Conservation (phyloP, 2,329 filamentous ascomycete genomes). For the Aureobasidium sp. region DNA sequence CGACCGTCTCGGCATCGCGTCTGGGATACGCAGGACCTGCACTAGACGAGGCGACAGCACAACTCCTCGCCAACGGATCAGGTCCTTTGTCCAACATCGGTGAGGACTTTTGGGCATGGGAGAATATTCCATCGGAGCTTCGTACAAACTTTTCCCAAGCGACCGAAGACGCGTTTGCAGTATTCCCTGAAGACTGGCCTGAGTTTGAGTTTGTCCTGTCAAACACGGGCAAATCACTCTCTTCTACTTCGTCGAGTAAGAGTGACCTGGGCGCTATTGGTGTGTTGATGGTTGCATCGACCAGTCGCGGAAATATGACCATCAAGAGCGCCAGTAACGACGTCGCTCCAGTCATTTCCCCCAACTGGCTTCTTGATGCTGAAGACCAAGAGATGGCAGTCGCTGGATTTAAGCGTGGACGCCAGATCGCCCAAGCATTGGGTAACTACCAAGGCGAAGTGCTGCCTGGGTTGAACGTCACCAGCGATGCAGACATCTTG, state of each 20-base stretch:
- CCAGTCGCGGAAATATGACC: conserved; percentile 10
- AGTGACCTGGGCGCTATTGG: not conserved
- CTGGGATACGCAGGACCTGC: no score
- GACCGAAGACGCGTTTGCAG: not conserved
- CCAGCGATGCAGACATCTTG: conserved; percentile 14
- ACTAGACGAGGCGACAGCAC: not conserved
- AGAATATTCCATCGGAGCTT: not conserved
- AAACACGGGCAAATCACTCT: not conserved
- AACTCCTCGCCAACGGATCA: not conserved
- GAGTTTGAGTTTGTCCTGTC: not conserved
- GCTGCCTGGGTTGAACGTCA: not conserved
- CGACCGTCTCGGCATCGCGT: not conserved
- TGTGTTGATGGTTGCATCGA: not conserved
- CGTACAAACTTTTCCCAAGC: not conserved
- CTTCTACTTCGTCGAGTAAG: not conserved
- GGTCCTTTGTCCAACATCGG: not conserved
- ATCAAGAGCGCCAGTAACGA: not conserved
- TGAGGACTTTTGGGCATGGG: not conserved
- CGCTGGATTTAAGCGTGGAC: not conserved
- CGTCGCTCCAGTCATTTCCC: not conserved
- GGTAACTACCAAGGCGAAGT: not conserved
- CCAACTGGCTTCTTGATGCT: conserved; percentile 2
- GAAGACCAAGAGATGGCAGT: conserved; percentile 14
- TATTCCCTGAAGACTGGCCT: conserved; percentile 10
- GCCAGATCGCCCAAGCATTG: not conserved